Conservation (phyloP, 2,329 filamentous ascomycete genomes). For the Botrytis fabae region DNA sequence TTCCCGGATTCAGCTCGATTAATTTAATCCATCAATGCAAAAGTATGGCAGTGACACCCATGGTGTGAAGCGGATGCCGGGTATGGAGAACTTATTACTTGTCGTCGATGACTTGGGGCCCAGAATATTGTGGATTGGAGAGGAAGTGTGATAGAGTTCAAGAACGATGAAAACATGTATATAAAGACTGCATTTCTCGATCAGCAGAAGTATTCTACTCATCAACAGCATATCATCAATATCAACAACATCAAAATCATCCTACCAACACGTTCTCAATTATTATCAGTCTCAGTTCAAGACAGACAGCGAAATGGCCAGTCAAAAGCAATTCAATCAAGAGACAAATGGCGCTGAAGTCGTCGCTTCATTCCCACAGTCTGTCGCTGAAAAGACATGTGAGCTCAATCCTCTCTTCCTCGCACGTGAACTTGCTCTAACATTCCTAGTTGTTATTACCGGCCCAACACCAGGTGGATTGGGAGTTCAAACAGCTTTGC, state of each 20-base stretch:
- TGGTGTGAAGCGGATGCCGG: not conserved
- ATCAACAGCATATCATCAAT: not conserved
- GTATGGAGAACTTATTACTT: not conserved
- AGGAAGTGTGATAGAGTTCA: not conserved
- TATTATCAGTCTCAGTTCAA: not conserved
- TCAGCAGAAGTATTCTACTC: not conserved
- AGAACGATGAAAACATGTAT: not conserved
- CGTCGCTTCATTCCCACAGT: conserved; percentile 25
- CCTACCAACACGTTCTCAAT: not conserved
- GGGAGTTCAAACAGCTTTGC: conserved; percentile 21
- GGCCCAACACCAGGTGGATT: conserved; percentile 22
- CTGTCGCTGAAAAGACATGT: conserved; percentile 26
- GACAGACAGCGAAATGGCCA: not conserved
- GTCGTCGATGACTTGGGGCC: not conserved
- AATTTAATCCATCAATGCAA: not conserved
- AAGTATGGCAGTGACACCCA: not conserved
- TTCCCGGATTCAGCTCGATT: not conserved
- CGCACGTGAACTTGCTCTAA: not conserved
- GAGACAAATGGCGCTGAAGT: conserved; percentile 26
- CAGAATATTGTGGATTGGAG: not conserved
- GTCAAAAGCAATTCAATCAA: not conserved
- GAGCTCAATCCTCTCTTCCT: not conserved
- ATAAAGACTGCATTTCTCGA: not conserved
- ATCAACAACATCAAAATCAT: not conserved
- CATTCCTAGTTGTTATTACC: conserved; percentile 29